phyloP scores from a whole-genome alignment of 2,329 filamentous ascomycete species.

The Aspergillus udagawae region DNA sequence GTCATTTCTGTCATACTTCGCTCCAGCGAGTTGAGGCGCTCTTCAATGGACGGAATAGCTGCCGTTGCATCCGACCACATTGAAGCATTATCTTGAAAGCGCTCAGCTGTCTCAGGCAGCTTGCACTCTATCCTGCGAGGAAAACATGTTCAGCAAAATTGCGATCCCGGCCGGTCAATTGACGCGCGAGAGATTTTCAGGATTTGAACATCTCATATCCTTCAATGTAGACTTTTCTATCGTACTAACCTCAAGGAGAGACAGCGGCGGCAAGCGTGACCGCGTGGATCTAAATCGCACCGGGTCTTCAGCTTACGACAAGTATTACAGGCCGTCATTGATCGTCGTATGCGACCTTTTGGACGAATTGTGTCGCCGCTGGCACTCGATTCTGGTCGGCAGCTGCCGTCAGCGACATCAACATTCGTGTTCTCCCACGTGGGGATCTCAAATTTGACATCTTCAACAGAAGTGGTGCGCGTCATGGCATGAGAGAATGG shows the following conservation, averaged over 20 bases:
- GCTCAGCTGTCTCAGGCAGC: slow-evolving; percentile 31
- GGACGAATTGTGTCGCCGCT: slow-evolving; percentile 23
- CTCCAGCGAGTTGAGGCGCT: slow-evolving; percentile 30
- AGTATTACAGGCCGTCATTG: slow-evolving; percentile 36
- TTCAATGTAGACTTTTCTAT: not conserved
- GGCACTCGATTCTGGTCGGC: slow-evolving; percentile 19
- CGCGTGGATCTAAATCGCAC: slow-evolving; percentile 33
- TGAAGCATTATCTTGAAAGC: slow-evolving; percentile 28
- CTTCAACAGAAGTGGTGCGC: slow-evolving; percentile 19
- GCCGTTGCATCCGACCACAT: slow-evolving; percentile 29
- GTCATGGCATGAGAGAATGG: slow-evolving; percentile 22
- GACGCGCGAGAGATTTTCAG: not conserved
- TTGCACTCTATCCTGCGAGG: slow-evolving; percentile 30
- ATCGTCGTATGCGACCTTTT: slow-evolving; percentile 32
- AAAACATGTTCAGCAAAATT: slow-evolving; percentile 3
- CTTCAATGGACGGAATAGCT: slow-evolving; percentile 31
- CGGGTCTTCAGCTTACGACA: slow-evolving; percentile 36
- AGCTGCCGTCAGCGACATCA: slow-evolving; percentile 20
- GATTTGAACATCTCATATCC: too few species aligned
- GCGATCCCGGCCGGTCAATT: not conserved
- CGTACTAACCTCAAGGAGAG: slow-evolving; percentile 32
- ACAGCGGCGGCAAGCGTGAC: slow-evolving; percentile 34
- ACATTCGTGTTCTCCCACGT: slow-evolving; percentile 27
- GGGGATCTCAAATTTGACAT: slow-evolving; percentile 12
- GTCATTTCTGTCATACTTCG: slow-evolving; percentile 34